A percentile compares a stretch with the other conserved stretches of the same genome.
Conservation (phyloP, 2,329 filamentous ascomycete genomes). For the Beauveria sp. region DNA sequence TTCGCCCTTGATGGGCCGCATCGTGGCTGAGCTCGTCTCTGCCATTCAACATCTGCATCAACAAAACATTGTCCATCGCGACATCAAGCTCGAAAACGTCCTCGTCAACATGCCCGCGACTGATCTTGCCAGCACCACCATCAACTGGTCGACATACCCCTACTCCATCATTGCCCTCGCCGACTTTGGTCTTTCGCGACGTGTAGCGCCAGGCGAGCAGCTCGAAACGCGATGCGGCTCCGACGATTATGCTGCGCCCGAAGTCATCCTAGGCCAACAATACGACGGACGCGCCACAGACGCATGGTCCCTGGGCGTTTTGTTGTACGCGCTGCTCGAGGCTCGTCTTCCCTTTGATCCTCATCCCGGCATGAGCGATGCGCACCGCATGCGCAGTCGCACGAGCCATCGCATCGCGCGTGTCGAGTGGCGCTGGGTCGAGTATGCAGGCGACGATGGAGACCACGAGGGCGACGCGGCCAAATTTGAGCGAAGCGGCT, state of each 20-base stretch:
- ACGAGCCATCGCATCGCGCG: conserved; percentile 92
- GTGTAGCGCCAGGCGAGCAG: conserved; percentile 77
- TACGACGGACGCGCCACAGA: conserved; percentile 91
- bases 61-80: conserved; percentile 83
- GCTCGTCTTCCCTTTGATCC: conserved; percentile 91
- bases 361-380: conserved; percentile 70
- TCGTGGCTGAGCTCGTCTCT: conserved; percentile 82
- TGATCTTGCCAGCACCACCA: conserved; percentile 54
- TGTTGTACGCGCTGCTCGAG: conserved; percentile 90
- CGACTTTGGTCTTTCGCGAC: conserved; percentile 82
- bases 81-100: conserved; percentile 96
- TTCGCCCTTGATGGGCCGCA: conserved; percentile 65
- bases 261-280: conserved; percentile 89
- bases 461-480: conserved; percentile 66
- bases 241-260: conserved; percentile 94
- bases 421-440: conserved; percentile 91
- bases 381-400: conserved; percentile 66
- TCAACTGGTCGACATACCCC: conserved; percentile 68
- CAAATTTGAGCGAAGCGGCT: conserved; percentile 55
- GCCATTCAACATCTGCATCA: conserved; percentile 82
- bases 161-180: conserved; percentile 82
- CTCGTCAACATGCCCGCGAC: conserved; percentile 73
- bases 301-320: conserved; percentile 89
- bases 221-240: conserved; percentile 92
- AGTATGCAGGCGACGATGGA: conserved; percentile 74